A percentile compares a stretch with the other conserved stretches of the same genome.
Evolutionary conservation across 2,329 filamentous ascomycete species (phyloP).

Genomic region (Cercospora berteroae): DNA sequence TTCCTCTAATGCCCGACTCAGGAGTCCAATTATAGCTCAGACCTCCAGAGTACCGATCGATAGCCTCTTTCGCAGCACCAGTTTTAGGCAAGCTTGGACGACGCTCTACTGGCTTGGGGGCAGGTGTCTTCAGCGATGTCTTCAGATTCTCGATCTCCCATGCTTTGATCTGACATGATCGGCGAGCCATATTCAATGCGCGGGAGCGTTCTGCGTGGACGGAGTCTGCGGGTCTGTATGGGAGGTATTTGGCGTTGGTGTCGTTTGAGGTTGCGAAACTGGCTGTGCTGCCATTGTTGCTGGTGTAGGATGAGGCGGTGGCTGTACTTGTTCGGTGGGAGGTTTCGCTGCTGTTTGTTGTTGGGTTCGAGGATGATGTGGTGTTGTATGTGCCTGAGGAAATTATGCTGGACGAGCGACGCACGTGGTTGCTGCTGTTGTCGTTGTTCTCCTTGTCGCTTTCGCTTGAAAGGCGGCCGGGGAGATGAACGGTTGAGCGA

Average conservation of each 20-base stretch:
- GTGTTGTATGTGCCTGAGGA: constrained; percentile 31
- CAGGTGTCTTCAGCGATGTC: background rate
- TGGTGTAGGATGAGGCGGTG: constrained; percentile 3
- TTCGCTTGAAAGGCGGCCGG: constrained; percentile 26
- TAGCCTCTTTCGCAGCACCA: constrained; percentile 9
- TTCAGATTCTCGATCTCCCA: constrained; percentile 10
- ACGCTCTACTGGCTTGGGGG: background rate
- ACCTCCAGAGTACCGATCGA: constrained; percentile 40
- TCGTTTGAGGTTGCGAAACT: constrained; percentile 14
- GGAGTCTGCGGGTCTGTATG: constrained; percentile 30
- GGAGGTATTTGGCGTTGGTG: constrained; percentile 20
- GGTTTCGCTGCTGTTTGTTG: constrained; percentile 19
- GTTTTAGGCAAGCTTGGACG: constrained; percentile 2
- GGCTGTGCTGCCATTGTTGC: constrained; percentile 15
- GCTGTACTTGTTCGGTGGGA: constrained; percentile 5
- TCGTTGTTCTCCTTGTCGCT: constrained; percentile 25
- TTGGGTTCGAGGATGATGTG: constrained; percentile 21
- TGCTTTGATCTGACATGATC: constrained; percentile 16
- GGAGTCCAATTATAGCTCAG: constrained; percentile 40
- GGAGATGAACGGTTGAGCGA: constrained; percentile 22
- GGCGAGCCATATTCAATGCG: constrained; percentile 24
- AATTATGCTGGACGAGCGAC: constrained; percentile 31
- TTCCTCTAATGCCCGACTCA: constrained; percentile 37
- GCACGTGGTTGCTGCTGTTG: constrained; percentile 20
- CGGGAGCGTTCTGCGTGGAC: constrained; percentile 31